Evolutionary conservation across 2,329 filamentous ascomycete genomes (phyloP), one percentile per base, ranked within the genome.

Genomic region (Fusarium haematococcum): DNA sequence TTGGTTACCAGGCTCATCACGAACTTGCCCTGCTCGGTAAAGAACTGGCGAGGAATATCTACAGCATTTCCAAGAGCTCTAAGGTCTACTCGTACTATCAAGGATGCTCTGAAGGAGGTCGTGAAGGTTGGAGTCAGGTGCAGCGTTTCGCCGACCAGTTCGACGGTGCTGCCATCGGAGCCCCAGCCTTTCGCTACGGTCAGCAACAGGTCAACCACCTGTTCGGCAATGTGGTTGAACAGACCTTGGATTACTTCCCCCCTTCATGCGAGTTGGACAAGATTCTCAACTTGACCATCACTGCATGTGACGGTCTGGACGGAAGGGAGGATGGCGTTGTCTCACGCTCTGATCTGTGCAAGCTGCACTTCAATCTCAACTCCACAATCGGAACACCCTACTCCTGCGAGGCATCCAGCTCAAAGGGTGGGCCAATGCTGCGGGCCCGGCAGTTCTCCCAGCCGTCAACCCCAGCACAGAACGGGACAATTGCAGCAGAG

Each of bases 81-180:
- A 73, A 78, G 65, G 75, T 89, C 45, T 86, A 85, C 77, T 86
- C 88, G 23, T 89, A 90, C 81, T 90, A 88, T 79, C 79, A 84
- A 68, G 85, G 85, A n/a, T 88, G 85, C 73, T 86, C 85, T 16
- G 82, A 85, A 33, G 85, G 85, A 32, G 85, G 87, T 1, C 84
- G 87, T 33, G 85, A 89, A 78, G 87, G 86, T 18, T 70, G 71
- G 71, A 74, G 69, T 35, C 71, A 74, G 32, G 67, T 74, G 10
- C 71, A 73, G 67, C 70, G 67, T 20, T 74, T 65, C 45, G 70
- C 63, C 13, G 61, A 68, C 2, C 61, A 74, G 27, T 70, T 73
- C 32, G 71, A 74, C 18, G 70, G 71, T 18, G 71, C 69, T 25
- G 64, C 71, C 20, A 61, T 63, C 5, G 67, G 70, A 8, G 71